Percentiles rank a stretch among this genome's conserved stretches.
phyloP scores from a whole-genome alignment of 805 yeast genomes.

The Saccharomycopsis fermentans region DNA sequence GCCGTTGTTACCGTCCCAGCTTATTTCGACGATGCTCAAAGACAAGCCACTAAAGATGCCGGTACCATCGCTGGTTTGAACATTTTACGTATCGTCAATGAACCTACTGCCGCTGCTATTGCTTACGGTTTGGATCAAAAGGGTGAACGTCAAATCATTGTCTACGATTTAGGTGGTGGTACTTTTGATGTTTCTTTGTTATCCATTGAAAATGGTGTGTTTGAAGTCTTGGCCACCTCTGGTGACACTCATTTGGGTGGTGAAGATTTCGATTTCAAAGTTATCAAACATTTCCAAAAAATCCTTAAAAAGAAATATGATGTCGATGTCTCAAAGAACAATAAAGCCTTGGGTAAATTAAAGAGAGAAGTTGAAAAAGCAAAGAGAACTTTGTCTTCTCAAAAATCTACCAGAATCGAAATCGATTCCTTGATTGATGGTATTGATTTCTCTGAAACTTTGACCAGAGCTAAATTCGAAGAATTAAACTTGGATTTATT shows the following conservation, averaged over 20 bases:
- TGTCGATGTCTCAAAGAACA: conserved; percentile 69
- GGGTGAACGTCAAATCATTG: conserved; percentile 81
- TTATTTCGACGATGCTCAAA: conserved; percentile 86
- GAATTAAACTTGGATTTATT: conserved; percentile 88
- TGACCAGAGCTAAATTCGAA: conserved; percentile 96
- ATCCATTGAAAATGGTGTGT: conserved; percentile 84
- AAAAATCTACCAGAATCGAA: conserved; percentile 92
- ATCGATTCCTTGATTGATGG: conserved; percentile 93
- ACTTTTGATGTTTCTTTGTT: conserved; percentile 87
- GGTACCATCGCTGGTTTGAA: conserved; percentile 87
- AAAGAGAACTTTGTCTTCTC: conserved; percentile 89
- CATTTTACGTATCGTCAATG: conserved; percentile 81
- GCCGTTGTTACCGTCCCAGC: conserved; percentile 94
- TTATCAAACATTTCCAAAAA: conserved; percentile 78
- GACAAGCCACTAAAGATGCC: conserved; percentile 91
- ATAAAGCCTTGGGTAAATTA: conserved; percentile 29
- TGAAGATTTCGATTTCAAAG: conserved; percentile 88
- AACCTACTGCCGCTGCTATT: conserved; percentile 96
- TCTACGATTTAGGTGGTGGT: conserved; percentile 96
- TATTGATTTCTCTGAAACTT: conserved; percentile 87
- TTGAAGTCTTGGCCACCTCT: conserved; percentile 86
- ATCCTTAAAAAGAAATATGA: conserved; percentile 87
- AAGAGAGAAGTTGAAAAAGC: conserved; percentile 58
- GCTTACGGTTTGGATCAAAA: conserved; percentile 86
- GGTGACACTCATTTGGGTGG: conserved; percentile 98